Evolutionary conservation across 1,284 basidiomycete species (phyloP).

Genomic region (Apiotrichum laibachii): DNA sequence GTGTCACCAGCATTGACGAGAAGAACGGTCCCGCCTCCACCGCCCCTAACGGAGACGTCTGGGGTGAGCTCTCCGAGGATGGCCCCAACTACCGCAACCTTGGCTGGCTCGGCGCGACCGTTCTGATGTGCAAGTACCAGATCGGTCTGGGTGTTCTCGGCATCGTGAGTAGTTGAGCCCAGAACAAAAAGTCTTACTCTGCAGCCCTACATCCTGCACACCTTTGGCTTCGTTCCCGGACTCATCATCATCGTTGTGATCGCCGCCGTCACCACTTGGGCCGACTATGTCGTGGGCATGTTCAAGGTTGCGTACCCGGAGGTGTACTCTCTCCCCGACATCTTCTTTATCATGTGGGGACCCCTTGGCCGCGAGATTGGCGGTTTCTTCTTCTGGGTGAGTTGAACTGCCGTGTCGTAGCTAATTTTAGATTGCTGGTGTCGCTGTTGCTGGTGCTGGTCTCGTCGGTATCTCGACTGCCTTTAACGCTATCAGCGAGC

Average conservation of each 20-base stretch:
- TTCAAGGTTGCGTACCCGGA: conserved; percentile 29
- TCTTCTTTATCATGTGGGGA: conserved; percentile 25
- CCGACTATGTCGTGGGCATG: conserved; percentile 18
- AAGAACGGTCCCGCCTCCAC: neutral
- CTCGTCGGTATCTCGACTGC: conserved; percentile 30
- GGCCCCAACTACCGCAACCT: conserved; percentile 40
- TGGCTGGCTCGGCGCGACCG: conserved; percentile 25
- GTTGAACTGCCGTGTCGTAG: neutral
- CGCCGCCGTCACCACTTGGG: conserved; percentile 37
- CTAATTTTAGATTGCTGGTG: conserved; percentile 10
- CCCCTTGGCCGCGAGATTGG: conserved; percentile 26
- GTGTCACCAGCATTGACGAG: neutral
- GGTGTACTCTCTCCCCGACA: conserved; percentile 18
- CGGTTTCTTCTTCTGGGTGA: conserved; percentile 30
- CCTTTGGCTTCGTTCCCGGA: conserved; percentile 38
- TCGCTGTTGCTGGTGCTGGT: conserved; percentile 25
- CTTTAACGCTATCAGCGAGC: conserved; percentile 34
- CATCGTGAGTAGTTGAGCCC: conserved; percentile 21
- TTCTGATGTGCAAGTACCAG: conserved; percentile 39
- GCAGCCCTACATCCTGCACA: conserved; percentile 28
- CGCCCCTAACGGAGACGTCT: conserved; percentile 37
- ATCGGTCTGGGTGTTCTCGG: conserved; percentile 41
- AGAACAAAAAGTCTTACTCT: neutral
- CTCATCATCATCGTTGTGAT: conserved; percentile 38
- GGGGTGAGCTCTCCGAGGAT: conserved; percentile 33